Percentiles rank a stretch among this genome's conserved stretches.
Evolutionary conservation across 2,329 filamentous ascomycete genomes (phyloP).

Genomic region (Xylariales sp.): DNA sequence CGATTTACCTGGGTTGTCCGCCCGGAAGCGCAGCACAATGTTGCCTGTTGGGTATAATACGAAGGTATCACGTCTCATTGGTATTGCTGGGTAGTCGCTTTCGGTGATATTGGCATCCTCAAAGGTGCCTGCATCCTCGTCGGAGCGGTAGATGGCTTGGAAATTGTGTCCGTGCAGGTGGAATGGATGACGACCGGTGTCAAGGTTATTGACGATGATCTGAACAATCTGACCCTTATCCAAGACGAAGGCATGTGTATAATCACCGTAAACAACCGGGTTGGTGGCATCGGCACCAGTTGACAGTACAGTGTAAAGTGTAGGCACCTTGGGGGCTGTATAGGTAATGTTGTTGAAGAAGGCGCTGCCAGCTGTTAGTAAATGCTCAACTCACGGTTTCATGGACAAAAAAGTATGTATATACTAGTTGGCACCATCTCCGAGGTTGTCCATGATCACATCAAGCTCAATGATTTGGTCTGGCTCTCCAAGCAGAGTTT

Average conservation of each 20-base stretch:
- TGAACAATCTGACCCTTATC: conserved; percentile 65
- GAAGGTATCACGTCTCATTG: conserved; percentile 66
- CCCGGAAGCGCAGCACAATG: conserved; percentile 62
- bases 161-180: conserved; percentile 76
- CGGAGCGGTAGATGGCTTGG: conserved; percentile 60
- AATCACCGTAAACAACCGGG: conserved; percentile 59
- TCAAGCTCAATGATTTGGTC: conserved; percentile 60
- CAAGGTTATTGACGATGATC: conserved; percentile 72
- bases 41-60: conserved; percentile 62
- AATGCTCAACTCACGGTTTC: conserved; percentile 33
- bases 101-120: conserved; percentile 39
- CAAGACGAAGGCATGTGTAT: conserved; percentile 64
- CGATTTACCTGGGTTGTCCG: conserved; percentile 57
- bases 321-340: conserved; percentile 68
- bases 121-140: conserved; percentile 53
- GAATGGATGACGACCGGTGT: conserved; percentile 69
- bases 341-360: conserved; percentile 80
- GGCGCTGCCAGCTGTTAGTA: conserved; percentile 27
- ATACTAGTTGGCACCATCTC: conserved; percentile 64
- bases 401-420: conserved; percentile 38
- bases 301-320: conserved; percentile 71
- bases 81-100: conserved; percentile 45
- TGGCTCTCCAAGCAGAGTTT: conserved; percentile 55
- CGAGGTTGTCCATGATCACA: conserved; percentile 63
- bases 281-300: conserved; percentile 55